phyloP scores from a whole-genome alignment of 148 eudicot species.

The Vaccinium darrowii region DNA sequence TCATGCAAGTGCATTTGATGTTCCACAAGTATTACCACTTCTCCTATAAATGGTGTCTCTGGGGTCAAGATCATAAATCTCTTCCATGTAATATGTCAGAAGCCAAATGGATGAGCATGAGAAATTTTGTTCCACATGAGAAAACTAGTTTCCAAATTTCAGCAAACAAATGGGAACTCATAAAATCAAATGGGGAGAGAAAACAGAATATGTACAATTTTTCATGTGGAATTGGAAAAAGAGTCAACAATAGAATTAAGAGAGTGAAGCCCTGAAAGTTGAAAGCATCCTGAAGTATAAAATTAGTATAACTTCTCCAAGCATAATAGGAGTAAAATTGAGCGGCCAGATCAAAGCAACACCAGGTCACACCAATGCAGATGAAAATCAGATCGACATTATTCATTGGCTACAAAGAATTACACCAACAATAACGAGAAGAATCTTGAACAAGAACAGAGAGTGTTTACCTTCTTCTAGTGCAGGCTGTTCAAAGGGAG shows the following conservation, averaged over 20 bases:
- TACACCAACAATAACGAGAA: not conserved
- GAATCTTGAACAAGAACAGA: not conserved
- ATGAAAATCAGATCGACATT: conserved; percentile 5
- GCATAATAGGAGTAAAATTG: not conserved
- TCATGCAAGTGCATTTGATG: not conserved
- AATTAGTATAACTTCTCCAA: not conserved
- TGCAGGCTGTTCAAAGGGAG: conserved; percentile 94
- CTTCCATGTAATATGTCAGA: not conserved
- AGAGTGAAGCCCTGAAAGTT: not conserved
- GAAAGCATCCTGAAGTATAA: not conserved
- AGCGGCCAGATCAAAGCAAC: not conserved
- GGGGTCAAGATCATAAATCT: not conserved
- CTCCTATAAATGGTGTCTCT: not conserved
- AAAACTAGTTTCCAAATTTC: not conserved
- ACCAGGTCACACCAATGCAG: not conserved
- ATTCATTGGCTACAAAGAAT: not conserved
- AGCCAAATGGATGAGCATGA: conserved; percentile 4
- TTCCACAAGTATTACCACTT: not conserved
- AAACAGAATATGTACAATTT: conserved; percentile 1
- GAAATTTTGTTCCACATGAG: not conserved
- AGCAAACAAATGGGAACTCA: conserved; percentile 2
- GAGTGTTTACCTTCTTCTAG: conserved; percentile 65
- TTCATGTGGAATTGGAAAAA: not conserved
- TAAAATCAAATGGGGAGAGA: not conserved
- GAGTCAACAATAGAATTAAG: not conserved